Conservation (phyloP, 2,329 filamentous ascomycete genomes). For the Apiospora saccharicola region DNA sequence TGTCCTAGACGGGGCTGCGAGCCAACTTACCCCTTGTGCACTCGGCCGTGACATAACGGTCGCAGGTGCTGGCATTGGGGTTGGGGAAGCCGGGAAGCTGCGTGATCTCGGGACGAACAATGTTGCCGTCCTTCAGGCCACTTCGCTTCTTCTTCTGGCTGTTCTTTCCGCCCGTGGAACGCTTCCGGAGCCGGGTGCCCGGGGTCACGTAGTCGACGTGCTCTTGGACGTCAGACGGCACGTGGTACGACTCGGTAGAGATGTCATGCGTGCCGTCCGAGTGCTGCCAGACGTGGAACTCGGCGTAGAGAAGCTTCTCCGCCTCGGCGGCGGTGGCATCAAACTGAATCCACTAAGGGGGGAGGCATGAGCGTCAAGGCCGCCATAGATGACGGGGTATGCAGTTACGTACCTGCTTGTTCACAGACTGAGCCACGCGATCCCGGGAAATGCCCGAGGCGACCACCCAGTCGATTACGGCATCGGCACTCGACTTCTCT, state of each 20-base stretch:
- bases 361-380: background rate
- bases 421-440: constrained; percentile 34
- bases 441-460: constrained; percentile 40
- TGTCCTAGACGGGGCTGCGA: too few species aligned
- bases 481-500: constrained; percentile 38
- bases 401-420: constrained; percentile 34
- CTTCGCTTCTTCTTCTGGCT: constrained; percentile 12
- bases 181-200: constrained; percentile 32
- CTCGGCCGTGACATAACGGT: constrained; percentile 35
- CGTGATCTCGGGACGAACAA: constrained; percentile 31
- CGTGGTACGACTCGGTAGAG: constrained; percentile 36
- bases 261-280: constrained; percentile 32
- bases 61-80: constrained; percentile 36
- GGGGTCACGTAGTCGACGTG: constrained; percentile 39
- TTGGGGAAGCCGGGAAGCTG: constrained; percentile 31
- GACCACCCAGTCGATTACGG: constrained; percentile 43
- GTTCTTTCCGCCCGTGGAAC: background rate
- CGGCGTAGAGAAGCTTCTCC: constrained; percentile 45
- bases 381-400: background rate
- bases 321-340: constrained; percentile 44
- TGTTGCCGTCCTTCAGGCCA: constrained; percentile 24
- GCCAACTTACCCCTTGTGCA: constrained; percentile 37
- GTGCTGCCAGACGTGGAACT: constrained; percentile 46
- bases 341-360: constrained; percentile 45
- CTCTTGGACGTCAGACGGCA: constrained; percentile 34